phyloP scores from a whole-genome alignment of 331 rosid species.

The Ulmus americana region DNA sequence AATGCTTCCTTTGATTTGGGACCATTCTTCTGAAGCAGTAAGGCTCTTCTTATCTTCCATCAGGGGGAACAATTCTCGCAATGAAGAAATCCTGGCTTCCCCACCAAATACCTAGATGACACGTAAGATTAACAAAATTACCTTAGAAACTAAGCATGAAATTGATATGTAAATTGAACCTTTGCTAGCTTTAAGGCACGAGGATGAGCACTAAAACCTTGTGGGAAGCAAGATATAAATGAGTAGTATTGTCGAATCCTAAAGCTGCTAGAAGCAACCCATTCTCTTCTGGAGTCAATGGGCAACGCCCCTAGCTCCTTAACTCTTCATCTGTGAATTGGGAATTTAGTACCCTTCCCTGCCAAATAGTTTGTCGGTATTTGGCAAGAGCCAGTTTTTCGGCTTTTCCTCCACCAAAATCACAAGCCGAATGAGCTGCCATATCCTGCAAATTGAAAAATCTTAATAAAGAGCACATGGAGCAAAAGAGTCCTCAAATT shows the following conservation, averaged over 20 bases:
- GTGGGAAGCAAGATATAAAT: conserved; percentile 77
- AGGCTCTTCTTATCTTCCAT: conserved; percentile 95
- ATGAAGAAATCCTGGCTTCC: conserved; percentile 68
- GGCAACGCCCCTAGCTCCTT: conserved; percentile 88
- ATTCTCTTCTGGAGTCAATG: conserved; percentile 84
- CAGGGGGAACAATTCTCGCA: conserved; percentile 64
- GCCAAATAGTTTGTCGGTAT: conserved; percentile 79
- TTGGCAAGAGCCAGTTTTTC: conserved; percentile 77
- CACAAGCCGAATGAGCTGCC: conserved; percentile 99
- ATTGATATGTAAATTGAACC: conserved; percentile 7
- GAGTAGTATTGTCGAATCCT: conserved; percentile 78
- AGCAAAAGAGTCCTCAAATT: no score
- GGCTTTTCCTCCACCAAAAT: conserved; percentile 86
- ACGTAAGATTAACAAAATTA: conserved; percentile 3
- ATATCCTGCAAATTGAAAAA: conserved; percentile 51
- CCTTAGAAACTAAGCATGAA: conserved; percentile 13
- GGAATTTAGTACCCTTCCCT: conserved; percentile 84
- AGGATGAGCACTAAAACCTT: conserved; percentile 45
- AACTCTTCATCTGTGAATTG: conserved; percentile 83
- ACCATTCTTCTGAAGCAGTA: conserved; percentile 53
- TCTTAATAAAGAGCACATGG: not conserved
- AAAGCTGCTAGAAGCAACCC: conserved; percentile 77
- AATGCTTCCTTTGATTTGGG: conserved; percentile 69
- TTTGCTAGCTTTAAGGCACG: conserved; percentile 2
- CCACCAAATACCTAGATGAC: conserved; percentile 77